These are phyloP conservation scores for Colletotrichum noveboracense DNA, from an alignment of 2,329 filamentous ascomycete genomes.

Conservation along the genomic window DNA sequence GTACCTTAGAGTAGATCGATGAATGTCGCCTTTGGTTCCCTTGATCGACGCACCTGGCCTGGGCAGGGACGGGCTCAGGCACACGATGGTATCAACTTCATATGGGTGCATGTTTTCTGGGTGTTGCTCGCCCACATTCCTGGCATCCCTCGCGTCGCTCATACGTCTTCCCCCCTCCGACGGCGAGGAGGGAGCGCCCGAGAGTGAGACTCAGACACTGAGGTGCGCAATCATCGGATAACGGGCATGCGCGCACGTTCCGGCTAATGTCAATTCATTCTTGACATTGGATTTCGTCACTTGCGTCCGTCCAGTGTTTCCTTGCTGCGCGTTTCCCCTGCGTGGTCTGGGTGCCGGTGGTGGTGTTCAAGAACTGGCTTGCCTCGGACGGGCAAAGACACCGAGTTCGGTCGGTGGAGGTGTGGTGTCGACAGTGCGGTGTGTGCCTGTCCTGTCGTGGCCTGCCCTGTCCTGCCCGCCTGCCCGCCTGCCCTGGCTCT, in stretches of 20 bases:
- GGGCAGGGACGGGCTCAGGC: background rate
- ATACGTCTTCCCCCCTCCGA: background rate
- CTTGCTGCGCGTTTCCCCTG: background rate
- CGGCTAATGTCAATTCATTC: background rate
- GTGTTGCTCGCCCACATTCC: constrained; percentile 1
- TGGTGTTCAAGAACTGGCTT: background rate
- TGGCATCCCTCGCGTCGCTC: constrained; percentile 12
- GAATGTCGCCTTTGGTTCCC: background rate
- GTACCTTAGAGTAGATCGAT: background rate
- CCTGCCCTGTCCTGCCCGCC: background rate
- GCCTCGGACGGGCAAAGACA: background rate
- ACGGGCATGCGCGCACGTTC: background rate
- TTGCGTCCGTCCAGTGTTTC: background rate
- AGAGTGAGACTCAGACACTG: background rate
- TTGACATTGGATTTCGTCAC: background rate
- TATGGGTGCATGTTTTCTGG: background rate
- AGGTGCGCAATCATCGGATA: background rate
- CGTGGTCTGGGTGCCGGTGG: background rate
- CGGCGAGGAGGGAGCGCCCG: background rate
- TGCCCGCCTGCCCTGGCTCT: background rate
- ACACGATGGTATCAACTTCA: background rate
- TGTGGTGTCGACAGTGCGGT: background rate
- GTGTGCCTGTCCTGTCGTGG: background rate
- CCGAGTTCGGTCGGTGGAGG: constrained; percentile 11
- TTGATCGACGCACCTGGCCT: background rate